phyloP scores from a whole-genome alignment of 2,329 filamentous ascomycete genomes.

The Aspergillus oerlinghausenensis region DNA sequence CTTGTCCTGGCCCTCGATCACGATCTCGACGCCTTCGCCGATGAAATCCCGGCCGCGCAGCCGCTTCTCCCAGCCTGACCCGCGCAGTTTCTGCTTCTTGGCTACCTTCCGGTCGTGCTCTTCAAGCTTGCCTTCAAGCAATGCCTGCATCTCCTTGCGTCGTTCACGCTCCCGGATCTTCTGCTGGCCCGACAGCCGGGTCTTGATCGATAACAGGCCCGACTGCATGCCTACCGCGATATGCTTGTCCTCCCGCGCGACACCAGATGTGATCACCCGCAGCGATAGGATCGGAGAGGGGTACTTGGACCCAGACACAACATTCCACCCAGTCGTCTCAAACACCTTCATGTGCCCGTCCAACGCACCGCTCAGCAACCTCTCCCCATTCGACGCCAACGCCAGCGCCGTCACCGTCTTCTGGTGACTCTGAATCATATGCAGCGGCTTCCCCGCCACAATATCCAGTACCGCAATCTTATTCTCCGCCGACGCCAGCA shows the following conservation, averaged over 20 bases:
- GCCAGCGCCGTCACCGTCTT: constrained; percentile 92
- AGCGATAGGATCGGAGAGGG: constrained; percentile 84
- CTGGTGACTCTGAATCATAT: constrained; percentile 88
- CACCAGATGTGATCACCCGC: constrained; percentile 65
- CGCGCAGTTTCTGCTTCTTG: constrained; percentile 62
- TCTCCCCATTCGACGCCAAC: constrained; percentile 71
- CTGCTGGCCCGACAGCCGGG: constrained; percentile 77
- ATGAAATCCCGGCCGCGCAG: constrained; percentile 70
- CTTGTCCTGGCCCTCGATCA: constrained; percentile 67
- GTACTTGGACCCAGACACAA: constrained; percentile 93
- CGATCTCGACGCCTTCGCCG: constrained; percentile 80
- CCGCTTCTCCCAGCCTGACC: constrained; percentile 58
- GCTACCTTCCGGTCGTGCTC: constrained; percentile 68
- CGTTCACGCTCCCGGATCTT: constrained; percentile 71
- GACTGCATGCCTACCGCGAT: constrained; percentile 93
- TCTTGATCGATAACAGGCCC: constrained; percentile 84
- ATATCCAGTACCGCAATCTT: constrained; percentile 88
- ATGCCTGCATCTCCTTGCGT: constrained; percentile 77
- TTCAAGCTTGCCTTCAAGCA: constrained; percentile 72
- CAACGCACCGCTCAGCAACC: constrained; percentile 80
- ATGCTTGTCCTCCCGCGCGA: constrained; percentile 76
- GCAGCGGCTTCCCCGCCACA: constrained; percentile 80
- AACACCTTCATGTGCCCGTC: constrained; percentile 98
- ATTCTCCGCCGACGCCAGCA: constrained; percentile 80
- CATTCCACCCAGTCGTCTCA: constrained; percentile 90